These are phyloP conservation scores for Xylariaceae sp. DNA, from an alignment of 2,329 filamentous ascomycete species.

Conservation along the genomic window DNA sequence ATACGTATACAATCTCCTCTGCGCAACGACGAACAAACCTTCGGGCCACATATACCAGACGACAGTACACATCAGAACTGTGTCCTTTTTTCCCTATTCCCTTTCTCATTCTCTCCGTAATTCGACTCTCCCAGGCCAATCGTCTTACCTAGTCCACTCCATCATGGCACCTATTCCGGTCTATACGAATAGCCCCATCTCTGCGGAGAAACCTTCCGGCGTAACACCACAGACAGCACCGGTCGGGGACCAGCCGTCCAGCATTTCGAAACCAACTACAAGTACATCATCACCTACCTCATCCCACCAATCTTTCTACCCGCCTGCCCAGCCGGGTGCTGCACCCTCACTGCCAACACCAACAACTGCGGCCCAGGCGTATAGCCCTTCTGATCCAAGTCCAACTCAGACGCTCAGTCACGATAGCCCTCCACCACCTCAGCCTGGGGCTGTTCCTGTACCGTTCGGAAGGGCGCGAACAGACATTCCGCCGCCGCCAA, in stretches of 20 bases:
- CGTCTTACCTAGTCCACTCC: conserved; percentile 5
- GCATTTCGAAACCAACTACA: conserved; percentile 37
- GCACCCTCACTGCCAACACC: conserved; percentile 47
- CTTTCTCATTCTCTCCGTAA: neutral
- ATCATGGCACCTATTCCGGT: conserved; percentile 65
- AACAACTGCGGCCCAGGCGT: conserved; percentile 43
- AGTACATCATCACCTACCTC: conserved; percentile 32
- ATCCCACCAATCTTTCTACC: conserved; percentile 37
- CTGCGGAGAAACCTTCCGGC: conserved; percentile 52
- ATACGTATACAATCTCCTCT: neutral
- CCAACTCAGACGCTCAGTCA: conserved; percentile 43
- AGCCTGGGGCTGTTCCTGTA: conserved; percentile 58
- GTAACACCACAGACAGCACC: conserved; percentile 35
- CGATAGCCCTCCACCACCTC: conserved; percentile 54
- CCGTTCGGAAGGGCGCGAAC: conserved; percentile 38
- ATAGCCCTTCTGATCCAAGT: conserved; percentile 45
- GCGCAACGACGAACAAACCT: neutral
- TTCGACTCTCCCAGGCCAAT: neutral
- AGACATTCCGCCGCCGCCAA: conserved; percentile 54
- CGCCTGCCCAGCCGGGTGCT: conserved; percentile 52
- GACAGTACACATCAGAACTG: neutral
- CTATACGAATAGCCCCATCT: conserved; percentile 61
- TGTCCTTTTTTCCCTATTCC: neutral
- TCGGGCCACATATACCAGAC: neutral
- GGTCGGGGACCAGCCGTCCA: conserved; percentile 11